Evolutionary conservation across 2,329 filamentous ascomycete genomes (phyloP).

Genomic region (Fusarium annulatum): DNA sequence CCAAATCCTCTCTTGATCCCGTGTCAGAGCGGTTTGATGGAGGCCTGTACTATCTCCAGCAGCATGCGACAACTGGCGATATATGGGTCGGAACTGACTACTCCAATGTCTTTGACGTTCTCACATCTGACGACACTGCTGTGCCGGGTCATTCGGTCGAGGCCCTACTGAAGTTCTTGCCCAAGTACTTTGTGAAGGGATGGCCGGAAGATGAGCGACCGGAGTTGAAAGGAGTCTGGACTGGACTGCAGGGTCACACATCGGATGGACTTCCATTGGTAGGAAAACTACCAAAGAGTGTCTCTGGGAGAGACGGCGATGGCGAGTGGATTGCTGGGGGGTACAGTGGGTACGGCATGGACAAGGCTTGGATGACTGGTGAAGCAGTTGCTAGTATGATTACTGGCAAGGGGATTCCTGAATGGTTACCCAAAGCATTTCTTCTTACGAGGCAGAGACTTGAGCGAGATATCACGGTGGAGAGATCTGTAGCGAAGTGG

Average conservation of each 20-base stretch:
- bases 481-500: not conserved
- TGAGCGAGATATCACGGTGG: not conserved
- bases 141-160: not conserved
- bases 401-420: fast-evolving
- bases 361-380: not conserved
- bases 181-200: not conserved
- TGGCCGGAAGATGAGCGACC: not conserved
- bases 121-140: not conserved
- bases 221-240: not conserved
- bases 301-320: not conserved
- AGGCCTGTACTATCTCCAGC: not conserved
- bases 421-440: not conserved
- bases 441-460: not conserved
- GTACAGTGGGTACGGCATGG: not conserved
- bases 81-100: not conserved
- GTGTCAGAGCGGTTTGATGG: not conserved
- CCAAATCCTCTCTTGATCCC: not conserved
- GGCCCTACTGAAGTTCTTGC: not conserved
- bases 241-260: not conserved
- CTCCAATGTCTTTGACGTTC: not conserved
- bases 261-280: not conserved
- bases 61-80: not conserved
- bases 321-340: too few species aligned
- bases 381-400: not conserved
- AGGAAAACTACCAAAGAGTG: not conserved